phyloP scores from a whole-genome alignment of 257 asterid genomes.

The Ocimum tenuiflorum region DNA sequence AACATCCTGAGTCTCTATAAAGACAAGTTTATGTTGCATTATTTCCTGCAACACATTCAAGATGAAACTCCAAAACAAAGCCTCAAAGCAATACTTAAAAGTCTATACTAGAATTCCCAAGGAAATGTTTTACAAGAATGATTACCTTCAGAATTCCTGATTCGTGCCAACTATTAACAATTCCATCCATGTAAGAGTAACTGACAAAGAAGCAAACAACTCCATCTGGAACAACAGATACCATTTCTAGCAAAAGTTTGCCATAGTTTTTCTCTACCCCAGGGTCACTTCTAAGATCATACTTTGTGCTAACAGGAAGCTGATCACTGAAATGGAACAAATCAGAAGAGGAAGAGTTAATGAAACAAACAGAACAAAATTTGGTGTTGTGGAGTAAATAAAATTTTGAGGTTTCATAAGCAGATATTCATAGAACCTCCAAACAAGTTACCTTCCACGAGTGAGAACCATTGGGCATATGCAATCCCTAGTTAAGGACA shows the following conservation, averaged over 20 bases:
- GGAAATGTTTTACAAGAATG: not conserved
- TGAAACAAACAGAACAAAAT: not conserved
- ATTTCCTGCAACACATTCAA: constrained; percentile 63
- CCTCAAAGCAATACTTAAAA: not conserved
- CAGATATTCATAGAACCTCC: constrained; percentile 3
- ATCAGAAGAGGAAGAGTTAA: not conserved
- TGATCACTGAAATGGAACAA: constrained; percentile 60
- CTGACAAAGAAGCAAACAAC: constrained; percentile 93
- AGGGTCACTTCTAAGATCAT: constrained; percentile 94
- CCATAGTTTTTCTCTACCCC: constrained; percentile 97
- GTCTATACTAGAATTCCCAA: not conserved
- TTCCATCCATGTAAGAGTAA: constrained; percentile 98
- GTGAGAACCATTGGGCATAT: constrained; percentile 98
- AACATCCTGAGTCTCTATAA: constrained; percentile 97
- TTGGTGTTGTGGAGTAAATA: not conserved
- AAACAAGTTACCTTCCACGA: constrained; percentile 69
- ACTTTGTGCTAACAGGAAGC: constrained; percentile 97
- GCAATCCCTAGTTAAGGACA: constrained; percentile 98
- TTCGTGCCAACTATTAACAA: constrained; percentile 97
- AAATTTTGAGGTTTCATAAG: constrained; percentile 6
- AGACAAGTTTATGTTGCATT: constrained; percentile 96
- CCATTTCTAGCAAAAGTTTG: constrained; percentile 94
- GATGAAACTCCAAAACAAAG: not conserved
- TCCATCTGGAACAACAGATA: constrained; percentile 94
- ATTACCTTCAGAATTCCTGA: constrained; percentile 83